Evolutionary conservation across 495 filamentous ascomycete genomes (phyloP).

Genomic region (Trichoderma erinaceum): DNA sequence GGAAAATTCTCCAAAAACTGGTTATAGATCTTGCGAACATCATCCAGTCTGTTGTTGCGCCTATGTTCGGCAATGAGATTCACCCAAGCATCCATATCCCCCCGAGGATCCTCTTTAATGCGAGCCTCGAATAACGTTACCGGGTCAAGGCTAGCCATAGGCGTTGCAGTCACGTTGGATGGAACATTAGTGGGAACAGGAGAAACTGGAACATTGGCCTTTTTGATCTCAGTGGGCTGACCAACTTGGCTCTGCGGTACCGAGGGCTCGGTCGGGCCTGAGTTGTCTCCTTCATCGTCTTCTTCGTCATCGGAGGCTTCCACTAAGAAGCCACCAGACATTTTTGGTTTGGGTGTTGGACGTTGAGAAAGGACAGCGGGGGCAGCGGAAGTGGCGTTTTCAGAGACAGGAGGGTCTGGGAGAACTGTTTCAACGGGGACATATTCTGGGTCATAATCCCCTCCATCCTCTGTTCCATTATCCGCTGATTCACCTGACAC

Average conservation of each 20-base stretch:
- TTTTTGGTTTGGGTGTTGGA: constrained; percentile 54
- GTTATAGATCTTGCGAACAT: constrained; percentile 73
- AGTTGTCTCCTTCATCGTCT: constrained; percentile 43
- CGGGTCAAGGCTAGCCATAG: constrained; percentile 56
- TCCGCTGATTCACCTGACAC: constrained; percentile 40
- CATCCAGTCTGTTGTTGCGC: constrained; percentile 71
- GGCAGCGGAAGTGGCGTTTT: constrained; percentile 15
- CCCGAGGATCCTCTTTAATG: constrained; percentile 82
- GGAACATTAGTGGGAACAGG: constrained; percentile 17
- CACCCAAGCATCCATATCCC: constrained; percentile 86
- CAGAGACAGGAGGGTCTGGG: constrained; percentile 13
- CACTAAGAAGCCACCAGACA: constrained; percentile 72
- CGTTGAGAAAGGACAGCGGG: constrained; percentile 30
- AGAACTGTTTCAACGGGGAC: constrained; percentile 24
- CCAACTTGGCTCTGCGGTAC: constrained; percentile 6
- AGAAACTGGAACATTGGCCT: background rate
- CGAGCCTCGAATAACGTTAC: constrained; percentile 84
- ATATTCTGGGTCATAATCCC: constrained; percentile 47
- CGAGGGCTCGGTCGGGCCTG: background rate
- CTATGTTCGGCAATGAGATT: constrained; percentile 79
- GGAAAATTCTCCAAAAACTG: constrained; percentile 84
- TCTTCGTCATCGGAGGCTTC: constrained; percentile 61
- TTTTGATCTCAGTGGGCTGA: background rate
- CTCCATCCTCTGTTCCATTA: constrained; percentile 38
- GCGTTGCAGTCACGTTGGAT: constrained; percentile 19